Evolutionary conservation across 2,329 filamentous ascomycete genomes (phyloP).

Genomic region (Colletotrichum sp.): DNA sequence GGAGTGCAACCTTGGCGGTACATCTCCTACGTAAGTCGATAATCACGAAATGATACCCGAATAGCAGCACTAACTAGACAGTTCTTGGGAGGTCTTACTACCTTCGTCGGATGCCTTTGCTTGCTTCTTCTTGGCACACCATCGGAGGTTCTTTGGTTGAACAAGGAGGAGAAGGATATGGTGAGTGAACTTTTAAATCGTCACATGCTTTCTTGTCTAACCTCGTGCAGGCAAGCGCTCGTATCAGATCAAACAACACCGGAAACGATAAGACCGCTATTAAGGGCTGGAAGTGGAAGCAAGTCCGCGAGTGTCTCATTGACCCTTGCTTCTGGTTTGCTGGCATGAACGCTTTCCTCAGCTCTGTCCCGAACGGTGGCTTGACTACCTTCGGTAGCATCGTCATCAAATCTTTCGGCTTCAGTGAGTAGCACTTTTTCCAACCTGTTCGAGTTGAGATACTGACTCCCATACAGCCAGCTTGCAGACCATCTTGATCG

Average conservation of each 20-base stretch:
- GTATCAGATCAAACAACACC: constrained; percentile 40
- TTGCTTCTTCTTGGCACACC: constrained; percentile 40
- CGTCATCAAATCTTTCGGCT: constrained; percentile 38
- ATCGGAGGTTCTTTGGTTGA: constrained; percentile 41
- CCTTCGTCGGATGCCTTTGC: constrained; percentile 35
- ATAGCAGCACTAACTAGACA: neutral
- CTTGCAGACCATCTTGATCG: constrained; percentile 39
- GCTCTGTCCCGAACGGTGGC: constrained; percentile 39
- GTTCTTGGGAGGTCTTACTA: constrained; percentile 39
- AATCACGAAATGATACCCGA: accelerated
- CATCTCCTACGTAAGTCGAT: constrained; percentile 37
- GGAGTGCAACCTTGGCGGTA: constrained; percentile 41
- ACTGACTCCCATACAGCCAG: constrained; percentile 27
- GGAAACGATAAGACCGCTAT: constrained; percentile 40
- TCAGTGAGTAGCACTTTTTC: constrained; percentile 27
- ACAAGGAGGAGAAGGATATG: constrained; percentile 38
- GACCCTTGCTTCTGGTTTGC: constrained; percentile 43
- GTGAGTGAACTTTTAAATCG: neutral
- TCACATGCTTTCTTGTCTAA: neutral
- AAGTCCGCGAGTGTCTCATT: constrained; percentile 36
- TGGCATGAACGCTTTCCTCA: constrained; percentile 39
- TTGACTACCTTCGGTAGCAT: constrained; percentile 39
- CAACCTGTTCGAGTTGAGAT: accelerated
- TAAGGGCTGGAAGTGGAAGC: constrained; percentile 42
- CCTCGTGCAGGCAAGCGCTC: constrained; percentile 26